Percentiles rank a stretch among this genome's conserved stretches.
These are phyloP conservation scores for Leishmania turanica DNA, from an alignment of 208 protist species.

Conservation along the genomic window DNA sequence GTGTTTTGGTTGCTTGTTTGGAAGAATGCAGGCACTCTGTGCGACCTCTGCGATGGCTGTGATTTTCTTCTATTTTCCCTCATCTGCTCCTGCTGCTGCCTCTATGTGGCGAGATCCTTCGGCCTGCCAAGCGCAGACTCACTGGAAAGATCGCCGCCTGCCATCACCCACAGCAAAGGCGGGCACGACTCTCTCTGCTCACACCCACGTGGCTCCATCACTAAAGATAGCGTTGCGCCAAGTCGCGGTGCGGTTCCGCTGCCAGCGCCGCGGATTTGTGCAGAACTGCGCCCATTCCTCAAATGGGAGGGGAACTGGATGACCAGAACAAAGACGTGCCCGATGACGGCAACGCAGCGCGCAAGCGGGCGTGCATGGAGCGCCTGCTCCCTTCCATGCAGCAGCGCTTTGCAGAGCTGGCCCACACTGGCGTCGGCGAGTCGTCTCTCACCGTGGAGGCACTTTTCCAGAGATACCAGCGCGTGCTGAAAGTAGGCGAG, in stretches of 20 bases:
- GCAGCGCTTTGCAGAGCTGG: constrained; percentile 22
- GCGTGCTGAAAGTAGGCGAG: constrained; percentile 81
- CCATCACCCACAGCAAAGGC: neutral
- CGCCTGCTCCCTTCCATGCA: constrained; percentile 23
- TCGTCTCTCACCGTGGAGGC: constrained; percentile 14
- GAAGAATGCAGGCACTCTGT: neutral
- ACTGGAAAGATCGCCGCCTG: neutral
- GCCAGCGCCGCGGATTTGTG: neutral
- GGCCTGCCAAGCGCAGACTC: neutral
- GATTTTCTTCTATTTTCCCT: neutral
- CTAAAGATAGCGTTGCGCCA: neutral
- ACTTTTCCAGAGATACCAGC: constrained; percentile 59
- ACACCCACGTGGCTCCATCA: neutral
- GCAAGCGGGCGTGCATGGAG: constrained; percentile 26
- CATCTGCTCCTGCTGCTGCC: neutral
- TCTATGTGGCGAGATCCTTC: neutral
- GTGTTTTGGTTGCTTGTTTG: neutral
- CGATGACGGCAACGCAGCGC: constrained; percentile 6
- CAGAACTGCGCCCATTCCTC: neutral
- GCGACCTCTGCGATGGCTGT: neutral
- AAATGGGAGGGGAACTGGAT: neutral
- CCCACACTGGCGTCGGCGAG: neutral
- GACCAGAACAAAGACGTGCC: neutral
- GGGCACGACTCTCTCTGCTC: neutral
- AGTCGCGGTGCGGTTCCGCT: neutral